phyloP scores from a whole-genome alignment of 2,329 filamentous ascomycete species.

The Capronia coronata region DNA sequence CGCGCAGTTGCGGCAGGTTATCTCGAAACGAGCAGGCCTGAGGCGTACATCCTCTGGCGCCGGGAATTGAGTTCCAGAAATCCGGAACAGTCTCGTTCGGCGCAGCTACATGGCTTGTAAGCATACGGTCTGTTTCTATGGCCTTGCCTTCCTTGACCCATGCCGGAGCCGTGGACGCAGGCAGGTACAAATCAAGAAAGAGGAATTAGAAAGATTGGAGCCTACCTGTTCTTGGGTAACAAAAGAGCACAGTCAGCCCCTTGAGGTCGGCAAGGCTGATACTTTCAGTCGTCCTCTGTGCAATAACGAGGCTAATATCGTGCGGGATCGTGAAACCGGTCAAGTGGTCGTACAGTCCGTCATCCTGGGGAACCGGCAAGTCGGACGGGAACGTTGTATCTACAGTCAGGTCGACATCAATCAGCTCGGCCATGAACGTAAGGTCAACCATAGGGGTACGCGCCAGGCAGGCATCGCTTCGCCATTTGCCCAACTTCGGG shows the following conservation, averaged over 20 bases:
- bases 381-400: conserved; percentile 32
- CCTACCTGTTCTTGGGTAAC: conserved; percentile 32
- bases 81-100: conserved; percentile 38
- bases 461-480: no score
- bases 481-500: no score
- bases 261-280: conserved; percentile 34
- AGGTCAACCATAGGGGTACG: no score
- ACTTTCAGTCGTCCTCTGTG: conserved; percentile 5
- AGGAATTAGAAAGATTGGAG: not conserved
- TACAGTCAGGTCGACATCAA: conserved; percentile 1
- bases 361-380: conserved; percentile 37
- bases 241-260: conserved; percentile 39
- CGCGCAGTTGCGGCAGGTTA: conserved; percentile 29
- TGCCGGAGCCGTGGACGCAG: no score
- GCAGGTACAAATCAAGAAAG: no score
- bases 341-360: conserved; percentile 39
- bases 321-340: conserved; percentile 28
- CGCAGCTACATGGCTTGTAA: not conserved
- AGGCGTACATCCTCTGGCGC: conserved; percentile 41
- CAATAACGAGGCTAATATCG: conserved; percentile 33
- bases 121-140: no score
- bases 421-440: no score
- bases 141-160: no score
- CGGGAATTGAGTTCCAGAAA: conserved; percentile 40
- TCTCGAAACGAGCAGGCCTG: conserved; percentile 43